A percentile compares a stretch with the other conserved stretches of the same genome.
These are phyloP conservation scores for Scenedesmus sp. DNA, from an alignment of 163 green algal genomes.

Conservation along the genomic window DNA sequence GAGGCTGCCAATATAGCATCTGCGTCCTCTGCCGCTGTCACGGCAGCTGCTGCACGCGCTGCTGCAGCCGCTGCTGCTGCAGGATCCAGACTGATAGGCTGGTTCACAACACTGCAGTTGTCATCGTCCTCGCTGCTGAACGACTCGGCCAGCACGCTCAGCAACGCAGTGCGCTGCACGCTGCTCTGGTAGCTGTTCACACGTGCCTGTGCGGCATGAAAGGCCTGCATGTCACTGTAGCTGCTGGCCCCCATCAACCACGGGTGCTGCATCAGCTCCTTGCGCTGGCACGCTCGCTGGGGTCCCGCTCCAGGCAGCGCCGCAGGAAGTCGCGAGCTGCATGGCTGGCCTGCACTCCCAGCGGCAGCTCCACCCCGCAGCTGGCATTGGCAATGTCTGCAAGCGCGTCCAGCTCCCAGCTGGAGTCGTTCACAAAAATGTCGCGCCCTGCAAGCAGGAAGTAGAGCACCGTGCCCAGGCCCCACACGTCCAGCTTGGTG, in stretches of 20 bases:
- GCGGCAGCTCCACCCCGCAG: constrained; percentile 28
- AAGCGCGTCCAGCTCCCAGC: constrained; percentile 49
- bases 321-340: constrained; percentile 54
- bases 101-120: not conserved
- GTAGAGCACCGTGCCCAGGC: constrained; percentile 69
- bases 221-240: constrained; percentile 24
- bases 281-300: constrained; percentile 54
- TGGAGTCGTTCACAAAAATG: constrained; percentile 41
- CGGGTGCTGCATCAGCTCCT: constrained; percentile 67
- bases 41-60: not conserved
- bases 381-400: constrained; percentile 44
- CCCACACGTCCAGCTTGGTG: constrained; percentile 68
- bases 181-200: not conserved
- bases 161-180: constrained; percentile 19
- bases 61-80: constrained; percentile 24
- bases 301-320: constrained; percentile 62
- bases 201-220: not conserved
- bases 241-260: constrained; percentile 62
- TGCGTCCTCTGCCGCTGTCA: not conserved
- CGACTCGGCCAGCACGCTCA: constrained; percentile 22
- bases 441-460: constrained; percentile 54
- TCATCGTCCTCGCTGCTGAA: constrained; percentile 36
- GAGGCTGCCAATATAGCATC: not conserved
- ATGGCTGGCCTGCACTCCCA: constrained; percentile 6
- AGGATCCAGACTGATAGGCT: not conserved